Conservation (phyloP, 202 grass and related monocot species). For the Carex arenaria region DNA sequence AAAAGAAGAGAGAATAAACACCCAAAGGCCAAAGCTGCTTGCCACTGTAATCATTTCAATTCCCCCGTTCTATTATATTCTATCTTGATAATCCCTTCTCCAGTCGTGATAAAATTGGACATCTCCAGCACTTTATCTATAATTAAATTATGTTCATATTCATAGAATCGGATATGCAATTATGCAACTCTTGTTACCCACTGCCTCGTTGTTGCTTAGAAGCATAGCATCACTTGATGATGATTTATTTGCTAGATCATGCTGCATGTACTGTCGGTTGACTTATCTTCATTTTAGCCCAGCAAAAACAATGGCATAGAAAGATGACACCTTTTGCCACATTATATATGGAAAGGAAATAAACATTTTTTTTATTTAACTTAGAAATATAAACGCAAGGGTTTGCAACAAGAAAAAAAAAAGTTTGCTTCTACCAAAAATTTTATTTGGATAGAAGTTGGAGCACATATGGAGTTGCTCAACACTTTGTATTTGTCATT, state of each 20-base stretch:
- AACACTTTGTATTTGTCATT: background rate
- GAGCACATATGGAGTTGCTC: background rate
- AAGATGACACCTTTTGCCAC: background rate
- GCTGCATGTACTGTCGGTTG: background rate
- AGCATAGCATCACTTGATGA: background rate
- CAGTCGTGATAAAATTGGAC: background rate
- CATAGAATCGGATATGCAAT: background rate
- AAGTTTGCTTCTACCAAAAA: background rate
- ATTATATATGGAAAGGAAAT: background rate
- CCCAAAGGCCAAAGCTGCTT: constrained; percentile 14
- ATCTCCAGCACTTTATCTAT: background rate
- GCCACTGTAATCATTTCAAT: constrained; percentile 15
- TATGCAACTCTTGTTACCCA: background rate
- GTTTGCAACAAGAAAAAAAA: background rate
- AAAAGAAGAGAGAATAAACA: constrained; percentile 30
- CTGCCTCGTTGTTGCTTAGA: background rate
- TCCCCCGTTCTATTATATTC: background rate
- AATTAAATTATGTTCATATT: background rate
- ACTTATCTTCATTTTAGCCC: background rate
- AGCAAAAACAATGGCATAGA: background rate
- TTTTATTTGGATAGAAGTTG: background rate
- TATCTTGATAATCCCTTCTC: background rate
- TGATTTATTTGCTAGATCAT: background rate
- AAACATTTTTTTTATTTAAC: background rate
- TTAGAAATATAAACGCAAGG: background rate